phyloP scores from a whole-genome alignment of 768 basidiomycete species.

The Tubosaeta sp. region DNA sequence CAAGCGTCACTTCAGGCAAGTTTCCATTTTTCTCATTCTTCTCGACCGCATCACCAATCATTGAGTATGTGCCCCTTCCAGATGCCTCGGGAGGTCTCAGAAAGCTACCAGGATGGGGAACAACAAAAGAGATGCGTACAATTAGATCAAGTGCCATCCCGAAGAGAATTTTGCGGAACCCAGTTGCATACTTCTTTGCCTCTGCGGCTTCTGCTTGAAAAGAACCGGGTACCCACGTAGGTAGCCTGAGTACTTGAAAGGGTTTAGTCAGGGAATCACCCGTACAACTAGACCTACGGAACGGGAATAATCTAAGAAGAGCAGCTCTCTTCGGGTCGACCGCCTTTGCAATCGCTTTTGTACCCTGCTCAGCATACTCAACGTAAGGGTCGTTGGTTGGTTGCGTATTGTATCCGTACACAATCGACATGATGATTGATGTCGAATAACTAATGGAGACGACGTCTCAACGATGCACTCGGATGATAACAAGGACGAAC shows the following conservation, averaged over 20 bases:
- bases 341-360: conserved; percentile 15
- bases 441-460: conserved; percentile 20
- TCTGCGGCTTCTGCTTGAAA: conserved; percentile 18
- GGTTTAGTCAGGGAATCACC: not conserved
- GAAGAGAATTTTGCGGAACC: conserved; percentile 20
- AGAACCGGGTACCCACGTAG: conserved; percentile 25
- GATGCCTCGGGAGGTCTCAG: conserved; percentile 10
- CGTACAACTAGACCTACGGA: conserved; percentile 15
- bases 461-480: not conserved
- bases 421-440: conserved; percentile 25
- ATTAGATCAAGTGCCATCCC: conserved; percentile 21
- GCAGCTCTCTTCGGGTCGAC: conserved; percentile 18
- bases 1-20: conserved; percentile 17
- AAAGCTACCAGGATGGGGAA: not conserved
- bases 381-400: conserved; percentile 21
- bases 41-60: conserved; percentile 19
- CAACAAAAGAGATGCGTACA: conserved; percentile 5
- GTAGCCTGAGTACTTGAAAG: conserved; percentile 20
- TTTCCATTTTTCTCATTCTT: conserved; percentile 17
- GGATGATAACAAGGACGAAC: conserved; percentile 14
- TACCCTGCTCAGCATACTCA: conserved; percentile 14
- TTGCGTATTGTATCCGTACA: conserved; percentile 22
- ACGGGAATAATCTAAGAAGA: conserved; percentile 23
- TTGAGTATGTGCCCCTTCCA: conserved; percentile 13
- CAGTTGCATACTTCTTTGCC: conserved; percentile 11